A percentile compares a stretch with the other conserved stretches of the same genome.
phyloP scores from a whole-genome alignment of 805 yeast species.

The Zygoascus flipseniorum region DNA sequence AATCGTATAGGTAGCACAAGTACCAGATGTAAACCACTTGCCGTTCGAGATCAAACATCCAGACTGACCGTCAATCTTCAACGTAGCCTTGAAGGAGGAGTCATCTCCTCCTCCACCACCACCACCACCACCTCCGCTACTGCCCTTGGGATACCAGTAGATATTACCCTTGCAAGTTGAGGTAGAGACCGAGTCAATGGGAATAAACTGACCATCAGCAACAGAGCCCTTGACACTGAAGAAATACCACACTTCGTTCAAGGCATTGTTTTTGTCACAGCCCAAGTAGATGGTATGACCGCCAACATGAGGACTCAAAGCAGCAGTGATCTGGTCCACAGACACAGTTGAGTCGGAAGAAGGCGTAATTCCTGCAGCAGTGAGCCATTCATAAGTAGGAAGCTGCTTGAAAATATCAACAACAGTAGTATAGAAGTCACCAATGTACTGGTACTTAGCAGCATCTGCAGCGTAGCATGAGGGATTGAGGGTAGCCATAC shows the following conservation, averaged over 20 bases:
- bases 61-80: constrained; percentile 41
- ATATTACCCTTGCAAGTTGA: constrained; percentile 71
- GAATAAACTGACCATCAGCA: constrained; percentile 52
- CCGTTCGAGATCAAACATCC: constrained; percentile 88
- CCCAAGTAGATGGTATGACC: constrained; percentile 49
- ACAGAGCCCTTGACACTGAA: constrained; percentile 69
- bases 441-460: constrained; percentile 37
- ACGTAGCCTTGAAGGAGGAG: constrained; percentile 34
- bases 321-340: constrained; percentile 32
- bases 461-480: constrained; percentile 44
- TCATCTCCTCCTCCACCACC: constrained; percentile 25
- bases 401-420: constrained; percentile 48
- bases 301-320: constrained; percentile 31
- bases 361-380: constrained; percentile 66
- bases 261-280: constrained; percentile 43
- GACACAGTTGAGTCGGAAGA: constrained; percentile 48
- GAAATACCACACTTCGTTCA: constrained; percentile 73
- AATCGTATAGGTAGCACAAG: constrained; percentile 73
- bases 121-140: constrained; percentile 19
- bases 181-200: constrained; percentile 43
- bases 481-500: constrained; percentile 73
- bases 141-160: constrained; percentile 61
- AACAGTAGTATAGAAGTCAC: constrained; percentile 59
- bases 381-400: constrained; percentile 61
- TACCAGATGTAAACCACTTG: constrained; percentile 61